Percentiles rank a stretch among this genome's conserved stretches.
Evolutionary conservation across 1,284 basidiomycete genomes (phyloP).

Genomic region (Dichomitus squalens): DNA sequence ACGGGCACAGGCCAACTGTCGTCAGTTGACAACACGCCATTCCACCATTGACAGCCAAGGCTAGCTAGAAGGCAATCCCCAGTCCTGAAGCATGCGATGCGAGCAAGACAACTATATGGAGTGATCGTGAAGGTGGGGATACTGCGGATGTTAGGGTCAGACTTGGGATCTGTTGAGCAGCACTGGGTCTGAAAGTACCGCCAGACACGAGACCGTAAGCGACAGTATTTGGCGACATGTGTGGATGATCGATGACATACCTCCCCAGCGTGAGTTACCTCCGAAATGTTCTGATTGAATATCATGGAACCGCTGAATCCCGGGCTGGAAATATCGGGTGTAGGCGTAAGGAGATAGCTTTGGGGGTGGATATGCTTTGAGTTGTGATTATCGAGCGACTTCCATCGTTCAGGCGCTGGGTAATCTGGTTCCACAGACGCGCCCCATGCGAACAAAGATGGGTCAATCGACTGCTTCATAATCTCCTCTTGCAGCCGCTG

Average conservation of each 20-base stretch:
- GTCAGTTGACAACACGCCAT: neutral
- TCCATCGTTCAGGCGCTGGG: neutral
- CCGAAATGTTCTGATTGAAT: neutral
- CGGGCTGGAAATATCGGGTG: neutral
- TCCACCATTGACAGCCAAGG: neutral
- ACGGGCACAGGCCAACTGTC: neutral
- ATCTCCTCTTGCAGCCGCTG: slow-evolving; percentile 9
- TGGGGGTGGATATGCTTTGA: neutral
- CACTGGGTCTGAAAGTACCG: too few species aligned
- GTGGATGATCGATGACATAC: too few species aligned
- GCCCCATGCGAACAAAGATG: slow-evolving; percentile 11
- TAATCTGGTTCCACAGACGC: neutral
- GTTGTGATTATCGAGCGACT: neutral
- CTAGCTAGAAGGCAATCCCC: neutral
- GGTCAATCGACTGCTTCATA: slow-evolving; percentile 4
- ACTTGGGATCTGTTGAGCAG: neutral
- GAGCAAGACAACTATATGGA: neutral
- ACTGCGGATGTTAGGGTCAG: neutral
- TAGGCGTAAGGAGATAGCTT: neutral
- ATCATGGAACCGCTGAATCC: neutral
- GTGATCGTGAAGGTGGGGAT: neutral
- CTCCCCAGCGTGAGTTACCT: too few species aligned
- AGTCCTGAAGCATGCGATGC: neutral
- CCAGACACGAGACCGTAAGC: too few species aligned
- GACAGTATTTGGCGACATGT: too few species aligned